Percentiles rank a stretch among this genome's conserved stretches.
phyloP scores from a whole-genome alignment of 1,284 basidiomycete species.

The Ceraceosorus bombacis region DNA sequence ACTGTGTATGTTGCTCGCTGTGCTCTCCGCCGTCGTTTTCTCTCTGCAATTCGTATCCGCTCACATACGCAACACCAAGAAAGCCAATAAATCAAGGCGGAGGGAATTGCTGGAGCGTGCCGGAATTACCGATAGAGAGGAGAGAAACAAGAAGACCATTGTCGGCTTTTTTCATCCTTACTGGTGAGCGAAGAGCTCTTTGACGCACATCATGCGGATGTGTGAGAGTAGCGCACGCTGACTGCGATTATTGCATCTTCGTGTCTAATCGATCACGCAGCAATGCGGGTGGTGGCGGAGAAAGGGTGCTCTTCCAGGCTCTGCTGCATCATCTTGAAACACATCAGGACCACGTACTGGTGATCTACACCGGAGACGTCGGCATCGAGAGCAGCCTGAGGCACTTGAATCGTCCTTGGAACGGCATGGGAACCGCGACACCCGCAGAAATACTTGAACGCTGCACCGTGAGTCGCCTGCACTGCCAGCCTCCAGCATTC shows the following conservation, averaged over 20 bases:
- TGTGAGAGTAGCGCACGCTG: not conserved
- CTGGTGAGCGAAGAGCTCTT: conserved; percentile 59
- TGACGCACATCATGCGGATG: not conserved
- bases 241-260: not conserved
- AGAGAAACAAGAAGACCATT: conserved; percentile 13
- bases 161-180: conserved; percentile 88
- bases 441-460: conserved; percentile 68
- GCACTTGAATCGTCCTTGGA: not conserved
- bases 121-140: not conserved
- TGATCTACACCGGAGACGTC: conserved; percentile 73
- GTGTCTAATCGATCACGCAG: conserved; percentile 51
- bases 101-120: conserved; percentile 4
- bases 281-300: conserved; percentile 94
- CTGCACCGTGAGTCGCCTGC: conserved; percentile 2
- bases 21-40: conserved; percentile 7
- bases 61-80: conserved; percentile 4
- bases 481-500: not conserved
- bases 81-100: conserved; percentile 6
- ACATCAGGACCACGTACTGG: conserved; percentile 64
- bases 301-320: conserved; percentile 90
- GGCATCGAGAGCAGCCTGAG: conserved; percentile 1
- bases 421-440: conserved; percentile 43
- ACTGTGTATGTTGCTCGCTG: conserved; percentile 1
- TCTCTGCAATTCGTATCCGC: conserved; percentile 6
- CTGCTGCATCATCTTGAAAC: conserved; percentile 68